Evolutionary conservation across 2,329 filamentous ascomycete genomes (phyloP), one percentile per base, ranked within the genome.

Genomic region (Claviceps citrina): DNA sequence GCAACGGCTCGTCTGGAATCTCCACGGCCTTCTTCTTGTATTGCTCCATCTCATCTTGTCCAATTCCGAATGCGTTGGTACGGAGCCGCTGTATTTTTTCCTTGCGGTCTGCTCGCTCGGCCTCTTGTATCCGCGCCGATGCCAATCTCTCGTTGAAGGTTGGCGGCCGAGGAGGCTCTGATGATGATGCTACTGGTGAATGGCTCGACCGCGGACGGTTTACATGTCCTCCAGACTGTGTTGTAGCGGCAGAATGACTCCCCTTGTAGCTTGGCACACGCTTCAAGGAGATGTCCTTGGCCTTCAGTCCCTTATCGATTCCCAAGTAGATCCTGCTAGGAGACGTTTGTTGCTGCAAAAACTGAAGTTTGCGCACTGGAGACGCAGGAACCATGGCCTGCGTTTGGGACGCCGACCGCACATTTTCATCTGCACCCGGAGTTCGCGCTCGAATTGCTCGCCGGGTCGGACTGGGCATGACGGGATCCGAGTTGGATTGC

Each of bases 131-230:
- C 46, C 76, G 74, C 28, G 77, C 79, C 37, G 83, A 76, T 1
- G 83, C 79, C 44, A 98, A 73, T 35, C 87, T 71, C 58, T 96
- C 86, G 54, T 83, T 94, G 59, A 96, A 98, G 40, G 76, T 74
- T 42, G 66, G 51, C 4, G 70, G 65, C 16, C 65, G 61, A 9
- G 59, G 48, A 8, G 58, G 47, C 7, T 57, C 57, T 4, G 51
- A 48, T 5, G 51, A 48, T 6, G 50, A 44, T 24, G 46, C 18
- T 18, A 49, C 45, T 12, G 47, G 44, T 4, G 54, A 55, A 7
- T 54, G 54, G 3, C 61, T 54, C 3, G 66, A 64, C 39, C 59
- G 62, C 12, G 66, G 54, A 44, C 64, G 61, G 44, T 64, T 61
- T 31, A 74, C 49, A 47, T 66, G 69, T 8, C 62, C 61, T 10